These are phyloP conservation scores for Coemansia sp. DNA, from an alignment of 192 early-diverging fungal genomes.

Conservation along the genomic window DNA sequence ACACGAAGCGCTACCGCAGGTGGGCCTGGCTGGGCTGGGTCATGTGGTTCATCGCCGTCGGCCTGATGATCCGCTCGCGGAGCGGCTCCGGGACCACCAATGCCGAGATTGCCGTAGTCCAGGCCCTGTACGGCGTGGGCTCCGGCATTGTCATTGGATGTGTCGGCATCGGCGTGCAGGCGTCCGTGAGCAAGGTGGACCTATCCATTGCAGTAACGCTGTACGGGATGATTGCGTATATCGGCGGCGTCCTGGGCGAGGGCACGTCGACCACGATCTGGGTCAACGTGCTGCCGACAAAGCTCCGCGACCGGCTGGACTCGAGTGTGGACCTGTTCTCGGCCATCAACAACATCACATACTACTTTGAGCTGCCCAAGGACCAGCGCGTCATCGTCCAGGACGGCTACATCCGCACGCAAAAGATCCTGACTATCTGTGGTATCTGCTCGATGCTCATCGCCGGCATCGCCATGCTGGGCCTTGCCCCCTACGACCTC, in stretches of 20 bases:
- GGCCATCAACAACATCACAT: constrained; percentile 45
- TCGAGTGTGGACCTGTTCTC: constrained; percentile 18
- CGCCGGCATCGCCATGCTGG: constrained; percentile 36
- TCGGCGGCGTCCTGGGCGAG: constrained; percentile 42
- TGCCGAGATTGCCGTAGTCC: constrained; percentile 42
- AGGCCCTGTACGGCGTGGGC: constrained; percentile 27
- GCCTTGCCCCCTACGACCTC: constrained; percentile 31
- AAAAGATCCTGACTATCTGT: constrained; percentile 37
- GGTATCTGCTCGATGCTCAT: constrained; percentile 37
- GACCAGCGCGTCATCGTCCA: constrained; percentile 43
- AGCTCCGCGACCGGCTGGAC: constrained; percentile 17
- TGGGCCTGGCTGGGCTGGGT: constrained; percentile 44
- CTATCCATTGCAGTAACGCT: constrained; percentile 43
- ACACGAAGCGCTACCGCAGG: constrained; percentile 26
- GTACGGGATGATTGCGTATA: constrained; percentile 41
- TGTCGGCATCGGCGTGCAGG: constrained; percentile 42
- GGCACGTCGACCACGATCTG: constrained; percentile 39
- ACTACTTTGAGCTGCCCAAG: constrained; percentile 36
- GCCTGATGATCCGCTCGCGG: constrained; percentile 44
- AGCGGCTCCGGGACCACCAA: constrained; percentile 17
- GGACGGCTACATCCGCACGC: constrained; percentile 32
- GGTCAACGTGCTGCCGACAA: constrained; percentile 37
- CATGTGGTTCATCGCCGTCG: constrained; percentile 28
- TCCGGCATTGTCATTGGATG: constrained; percentile 40
- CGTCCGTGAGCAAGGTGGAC: constrained; percentile 21